These are phyloP conservation scores for Fraxinus floribunda DNA, from an alignment of 305 asterid species.

Conservation along the genomic window DNA sequence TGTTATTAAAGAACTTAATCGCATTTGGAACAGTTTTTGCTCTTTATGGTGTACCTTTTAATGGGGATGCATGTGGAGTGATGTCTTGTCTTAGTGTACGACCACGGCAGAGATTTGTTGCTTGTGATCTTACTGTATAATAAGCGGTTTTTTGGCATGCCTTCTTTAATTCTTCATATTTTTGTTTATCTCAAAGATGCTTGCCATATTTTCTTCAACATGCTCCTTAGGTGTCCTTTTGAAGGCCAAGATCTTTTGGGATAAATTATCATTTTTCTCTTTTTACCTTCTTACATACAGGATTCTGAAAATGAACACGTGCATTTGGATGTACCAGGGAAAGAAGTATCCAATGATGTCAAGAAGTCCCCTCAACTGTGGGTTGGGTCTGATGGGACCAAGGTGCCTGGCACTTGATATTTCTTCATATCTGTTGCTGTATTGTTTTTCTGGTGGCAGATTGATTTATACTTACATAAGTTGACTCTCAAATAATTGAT, in stretches of 20 bases:
- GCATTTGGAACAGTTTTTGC: background rate
- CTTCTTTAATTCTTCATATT: background rate
- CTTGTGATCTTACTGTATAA: background rate
- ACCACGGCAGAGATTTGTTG: background rate
- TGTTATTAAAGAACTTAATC: background rate
- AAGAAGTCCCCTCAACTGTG: slow-evolving; percentile 18
- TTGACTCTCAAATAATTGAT: background rate
- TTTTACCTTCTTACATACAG: slow-evolving; percentile 19
- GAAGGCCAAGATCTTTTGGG: background rate
- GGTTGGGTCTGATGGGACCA: slow-evolving; percentile 5
- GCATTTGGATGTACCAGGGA: slow-evolving; percentile 5
- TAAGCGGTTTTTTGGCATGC: background rate
- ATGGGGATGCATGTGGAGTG: background rate
- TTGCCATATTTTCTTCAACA: background rate
- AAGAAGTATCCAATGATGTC: slow-evolving; percentile 7
- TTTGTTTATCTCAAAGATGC: slow-evolving; percentile 3
- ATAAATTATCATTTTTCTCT: background rate
- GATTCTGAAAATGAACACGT: slow-evolving; percentile 20
- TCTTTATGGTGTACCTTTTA: background rate
- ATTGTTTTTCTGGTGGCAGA: background rate
- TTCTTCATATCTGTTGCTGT: background rate
- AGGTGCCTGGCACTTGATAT: slow-evolving; percentile 5
- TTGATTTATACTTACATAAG: background rate
- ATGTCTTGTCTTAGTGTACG: background rate
- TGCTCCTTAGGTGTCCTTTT: background rate